Percentiles rank a stretch among this genome's conserved stretches.
Conservation (phyloP, 2,329 filamentous ascomycete genomes). For the Phoma sp. region DNA sequence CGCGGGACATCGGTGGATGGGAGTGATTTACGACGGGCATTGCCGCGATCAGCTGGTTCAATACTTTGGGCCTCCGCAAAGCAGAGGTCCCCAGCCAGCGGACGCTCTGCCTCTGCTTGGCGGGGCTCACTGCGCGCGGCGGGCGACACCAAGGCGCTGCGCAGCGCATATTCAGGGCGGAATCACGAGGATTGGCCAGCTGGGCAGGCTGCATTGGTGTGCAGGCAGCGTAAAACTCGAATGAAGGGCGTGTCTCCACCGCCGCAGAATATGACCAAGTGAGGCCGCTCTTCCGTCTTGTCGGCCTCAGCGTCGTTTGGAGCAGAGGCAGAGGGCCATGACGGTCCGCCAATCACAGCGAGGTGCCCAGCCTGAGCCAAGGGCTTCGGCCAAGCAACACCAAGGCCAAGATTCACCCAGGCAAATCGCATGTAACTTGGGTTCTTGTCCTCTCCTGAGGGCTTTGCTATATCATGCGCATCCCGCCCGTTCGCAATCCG, state of each 20-base stretch:
- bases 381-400: constrained; percentile 18
- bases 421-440: constrained; percentile 18
- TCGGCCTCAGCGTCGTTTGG: constrained; percentile 18
- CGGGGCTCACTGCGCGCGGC: constrained; percentile 9
- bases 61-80: constrained; percentile 11
- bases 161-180: not conserved
- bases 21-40: constrained; percentile 10
- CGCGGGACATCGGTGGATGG: not conserved
- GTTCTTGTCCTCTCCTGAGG: constrained; percentile 23
- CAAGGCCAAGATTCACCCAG: constrained; percentile 20
- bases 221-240: not conserved
- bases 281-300: constrained; percentile 20
- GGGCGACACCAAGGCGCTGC: constrained; percentile 6
- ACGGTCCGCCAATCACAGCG: constrained; percentile 9
- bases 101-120: constrained; percentile 30
- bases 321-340: constrained; percentile 1
- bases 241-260: constrained; percentile 7
- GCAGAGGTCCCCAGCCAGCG: constrained; percentile 24
- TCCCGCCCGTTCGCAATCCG: constrained; percentile 29
- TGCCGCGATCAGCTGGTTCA: constrained; percentile 14
- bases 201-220: not conserved
- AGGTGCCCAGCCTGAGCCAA: constrained; percentile 13
- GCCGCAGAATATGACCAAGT: not conserved
- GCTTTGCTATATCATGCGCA: constrained; percentile 46
- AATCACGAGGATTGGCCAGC: constrained; percentile 1